Percentiles rank a stretch among this genome's conserved stretches.
Conservation (phyloP, 306 rosid species). For the Pachyrhizus erosus region DNA sequence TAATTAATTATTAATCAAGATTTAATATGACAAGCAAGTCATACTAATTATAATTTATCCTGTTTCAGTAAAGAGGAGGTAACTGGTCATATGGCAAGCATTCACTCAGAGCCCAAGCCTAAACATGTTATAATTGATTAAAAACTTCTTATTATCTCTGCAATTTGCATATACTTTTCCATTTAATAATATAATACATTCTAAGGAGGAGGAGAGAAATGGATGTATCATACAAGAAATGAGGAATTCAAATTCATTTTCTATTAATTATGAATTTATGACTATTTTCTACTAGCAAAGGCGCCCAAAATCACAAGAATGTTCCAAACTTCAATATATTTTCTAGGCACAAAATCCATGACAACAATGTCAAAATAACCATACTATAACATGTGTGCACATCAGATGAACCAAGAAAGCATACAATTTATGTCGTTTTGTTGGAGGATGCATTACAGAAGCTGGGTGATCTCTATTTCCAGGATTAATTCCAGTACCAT, state of each 20-base stretch:
- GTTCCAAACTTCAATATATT: conserved; percentile 5
- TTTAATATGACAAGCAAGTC: conserved; percentile 8
- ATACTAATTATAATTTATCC: conserved; percentile 18
- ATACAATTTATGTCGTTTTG: conserved; percentile 89
- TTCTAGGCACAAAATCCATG: conserved; percentile 35
- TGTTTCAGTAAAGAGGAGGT: neutral
- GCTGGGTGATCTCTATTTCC: conserved; percentile 61
- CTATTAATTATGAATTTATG: neutral
- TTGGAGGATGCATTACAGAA: conserved; percentile 67
- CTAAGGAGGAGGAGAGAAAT: neutral
- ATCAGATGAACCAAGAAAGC: conserved; percentile 54
- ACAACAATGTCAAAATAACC: conserved; percentile 35
- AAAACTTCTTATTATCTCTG: conserved; percentile 17
- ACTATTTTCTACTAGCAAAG: neutral
- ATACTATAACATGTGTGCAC: conserved; percentile 25
- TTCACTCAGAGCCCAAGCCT: conserved; percentile 24
- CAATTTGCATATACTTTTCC: conserved; percentile 8
- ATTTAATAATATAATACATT: neutral
- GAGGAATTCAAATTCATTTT: conserved; percentile 28
- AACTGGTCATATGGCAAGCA: conserved; percentile 12
- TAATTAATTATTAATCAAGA: conserved; percentile 13
- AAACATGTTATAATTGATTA: conserved; percentile 15
- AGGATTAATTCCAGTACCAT: conserved; percentile 58
- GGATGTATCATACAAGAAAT: neutral
- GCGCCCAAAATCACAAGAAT: neutral